Conservation (phyloP, 495 filamentous ascomycete genomes). For the Penicillium verhagenii region DNA sequence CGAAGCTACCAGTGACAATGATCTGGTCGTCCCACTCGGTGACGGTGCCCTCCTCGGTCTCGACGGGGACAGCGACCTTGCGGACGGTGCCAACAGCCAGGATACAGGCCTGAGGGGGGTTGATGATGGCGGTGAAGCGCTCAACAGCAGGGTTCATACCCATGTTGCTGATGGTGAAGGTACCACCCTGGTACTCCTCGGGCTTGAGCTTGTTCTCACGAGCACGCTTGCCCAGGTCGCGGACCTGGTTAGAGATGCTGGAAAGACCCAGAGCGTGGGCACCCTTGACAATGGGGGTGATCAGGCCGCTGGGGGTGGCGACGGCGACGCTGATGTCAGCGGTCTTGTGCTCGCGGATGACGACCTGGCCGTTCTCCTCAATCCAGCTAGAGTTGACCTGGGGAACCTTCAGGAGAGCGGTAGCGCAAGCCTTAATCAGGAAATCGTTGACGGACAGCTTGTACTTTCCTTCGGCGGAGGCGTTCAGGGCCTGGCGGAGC, state of each 20-base stretch:
- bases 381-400: conserved; percentile 95
- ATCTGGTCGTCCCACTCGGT: conserved; percentile 98
- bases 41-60: conserved; percentile 76
- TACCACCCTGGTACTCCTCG: conserved; percentile 98
- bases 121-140: conserved; percentile 99
- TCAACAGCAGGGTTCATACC: conserved; percentile 98
- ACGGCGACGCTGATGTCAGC: conserved; percentile 95
- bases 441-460: conserved; percentile 99
- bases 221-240: conserved; percentile 94
- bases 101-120: conserved; percentile 96
- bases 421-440: conserved; percentile 91
- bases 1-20: conserved; percentile 88
- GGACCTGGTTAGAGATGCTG: conserved; percentile 82
- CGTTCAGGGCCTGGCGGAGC: conserved; percentile 92
- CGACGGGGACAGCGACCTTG: conserved; percentile 88
- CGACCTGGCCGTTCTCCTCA: conserved; percentile 66
- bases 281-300: conserved; percentile 93
- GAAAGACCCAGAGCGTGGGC: conserved; percentile 81
- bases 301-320: conserved; percentile 88
- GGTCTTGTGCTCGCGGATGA: conserved; percentile 88
- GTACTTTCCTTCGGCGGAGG: conserved; percentile 83
- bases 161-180: conserved; percentile 99
- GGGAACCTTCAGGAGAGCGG: conserved; percentile 89
- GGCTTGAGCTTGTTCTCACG: conserved; percentile 98
- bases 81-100: conserved; percentile 90